These are phyloP conservation scores for Blattamonas nauphoetae DNA, from an alignment of 78 protist genomes.

Conservation along the genomic window DNA sequence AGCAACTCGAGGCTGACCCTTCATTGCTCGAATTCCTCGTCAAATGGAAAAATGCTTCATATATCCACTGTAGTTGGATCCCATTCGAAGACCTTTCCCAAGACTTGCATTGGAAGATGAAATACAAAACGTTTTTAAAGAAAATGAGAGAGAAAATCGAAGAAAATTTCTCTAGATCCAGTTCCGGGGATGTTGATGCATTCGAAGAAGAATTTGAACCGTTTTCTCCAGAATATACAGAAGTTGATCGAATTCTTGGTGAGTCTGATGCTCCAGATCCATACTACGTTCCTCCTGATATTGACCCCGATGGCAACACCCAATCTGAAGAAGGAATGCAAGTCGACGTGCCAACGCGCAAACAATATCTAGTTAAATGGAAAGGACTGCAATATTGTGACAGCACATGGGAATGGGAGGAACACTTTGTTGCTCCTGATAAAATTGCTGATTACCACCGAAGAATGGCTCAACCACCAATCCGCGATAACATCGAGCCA, in stretches of 20 bases:
- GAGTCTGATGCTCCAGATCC: not conserved
- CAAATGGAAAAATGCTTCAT: slow-evolving; percentile 14
- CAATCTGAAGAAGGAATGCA: too few species aligned
- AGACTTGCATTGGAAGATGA: not conserved
- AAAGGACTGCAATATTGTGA: not conserved
- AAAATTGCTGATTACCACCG: not conserved
- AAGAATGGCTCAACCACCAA: not conserved
- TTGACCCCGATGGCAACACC: too few species aligned
- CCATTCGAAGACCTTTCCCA: not conserved
- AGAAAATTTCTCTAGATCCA: too few species aligned
- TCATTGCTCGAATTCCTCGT: slow-evolving; percentile 13
- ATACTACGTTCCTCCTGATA: too few species aligned
- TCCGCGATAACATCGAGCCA: too few species aligned
- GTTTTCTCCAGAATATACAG: not conserved
- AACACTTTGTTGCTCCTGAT: not conserved
- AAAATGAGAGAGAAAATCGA: not conserved
- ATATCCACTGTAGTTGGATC: slow-evolving; percentile 17
- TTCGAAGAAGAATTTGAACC: not conserved
- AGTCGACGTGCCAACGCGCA: not conserved
- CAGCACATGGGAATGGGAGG: slow-evolving; percentile 9
- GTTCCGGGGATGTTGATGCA: too few species aligned
- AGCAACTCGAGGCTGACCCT: too few species aligned
- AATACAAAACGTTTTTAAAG: not conserved
- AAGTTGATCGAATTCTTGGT: not conserved
- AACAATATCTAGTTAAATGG: slow-evolving; percentile 27